Base-by-base conservation (phyloP, 129 eudicot genomes). In the Kitagawia praeruptora region DNA sequence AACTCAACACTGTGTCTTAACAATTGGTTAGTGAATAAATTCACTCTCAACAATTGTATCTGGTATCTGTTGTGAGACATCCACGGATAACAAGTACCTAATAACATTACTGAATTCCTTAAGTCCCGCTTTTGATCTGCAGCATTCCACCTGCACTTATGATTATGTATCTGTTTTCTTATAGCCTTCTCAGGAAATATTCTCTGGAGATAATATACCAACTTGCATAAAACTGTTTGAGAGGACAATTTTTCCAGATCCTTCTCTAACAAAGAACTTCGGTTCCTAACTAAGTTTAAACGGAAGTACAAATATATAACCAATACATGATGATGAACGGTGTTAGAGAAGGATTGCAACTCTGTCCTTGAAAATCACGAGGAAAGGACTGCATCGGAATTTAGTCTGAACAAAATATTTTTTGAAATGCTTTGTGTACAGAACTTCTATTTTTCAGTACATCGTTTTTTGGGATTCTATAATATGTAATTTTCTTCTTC, bases 401-500 rank as follows among this genome's bases (percentile, higher is more conserved):
- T 8, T 23, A 70, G 75, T 40, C 48, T 39, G 25, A 19, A 39
- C n/a, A 44, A 21, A 6, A 16, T 38, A 0, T 34, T 15, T 46
- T 16, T 41, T 28, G 4, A 76, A 51, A 37, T 76, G 28, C 3
- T 76, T 76, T 53, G 48, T 21, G 10, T 53, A 44, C 16, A 11
- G 9, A 47, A 56, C 11, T 18, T 21, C n/a, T 12, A 39, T 61
- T 77, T 77, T 77, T 15, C 75, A 15, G 42, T 21, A 23, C 16
- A 48, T 19, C 41, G 8, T n/a, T 19, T 14, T 37, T 18, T 61
- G 4, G 9, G 42, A 53, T 77, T 66, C 45, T 25, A 7, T 75
- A 47, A 38, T 70, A 18, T 10, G 11, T 49, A 31, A 12, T 45
- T 44, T 82, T 41, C 28, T 76, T 81, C 75, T 84, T 83, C 89